Conservation (phyloP, 768 basidiomycete genomes). For the Leccinellum albellum region DNA sequence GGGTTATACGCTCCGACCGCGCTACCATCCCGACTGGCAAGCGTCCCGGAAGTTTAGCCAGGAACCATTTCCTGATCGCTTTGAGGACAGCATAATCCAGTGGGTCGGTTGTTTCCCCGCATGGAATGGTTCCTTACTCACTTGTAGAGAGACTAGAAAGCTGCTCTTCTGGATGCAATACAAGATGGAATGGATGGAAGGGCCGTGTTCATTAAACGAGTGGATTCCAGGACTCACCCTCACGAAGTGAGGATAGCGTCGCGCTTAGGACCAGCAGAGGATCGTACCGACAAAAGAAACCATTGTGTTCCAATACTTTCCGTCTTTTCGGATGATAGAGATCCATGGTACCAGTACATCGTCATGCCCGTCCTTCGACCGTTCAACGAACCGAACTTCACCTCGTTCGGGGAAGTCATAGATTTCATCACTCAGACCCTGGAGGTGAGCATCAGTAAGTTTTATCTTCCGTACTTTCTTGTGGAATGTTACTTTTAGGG, state of each 20-base stretch:
- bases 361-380: slow-evolving; percentile 30
- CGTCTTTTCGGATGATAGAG: slow-evolving; percentile 5
- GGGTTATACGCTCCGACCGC: slow-evolving; percentile 27
- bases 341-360: slow-evolving; percentile 15
- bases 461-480: too few species aligned
- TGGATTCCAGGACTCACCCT: background rate
- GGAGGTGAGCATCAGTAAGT: too few species aligned
- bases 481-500: too few species aligned
- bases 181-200: background rate
- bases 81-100: slow-evolving; percentile 6
- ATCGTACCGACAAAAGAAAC: slow-evolving; percentile 7
- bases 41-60: background rate
- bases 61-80: too few species aligned
- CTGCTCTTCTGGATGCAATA: slow-evolving; percentile 8
- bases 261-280: background rate
- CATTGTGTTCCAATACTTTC: slow-evolving; percentile 25
- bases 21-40: slow-evolving; percentile 26
- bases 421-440: too few species aligned
- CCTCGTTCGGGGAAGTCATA: slow-evolving; percentile 21
- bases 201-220: slow-evolving; percentile 10
- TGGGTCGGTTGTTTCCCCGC: background rate
- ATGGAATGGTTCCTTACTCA: too few species aligned
- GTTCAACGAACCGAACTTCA: slow-evolving; percentile 24
- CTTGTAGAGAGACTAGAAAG: background rate
- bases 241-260: slow-evolving; percentile 5